Evolutionary conservation across 2,329 filamentous ascomycete genomes (phyloP).

Genomic region (Fusarium hostae): DNA sequence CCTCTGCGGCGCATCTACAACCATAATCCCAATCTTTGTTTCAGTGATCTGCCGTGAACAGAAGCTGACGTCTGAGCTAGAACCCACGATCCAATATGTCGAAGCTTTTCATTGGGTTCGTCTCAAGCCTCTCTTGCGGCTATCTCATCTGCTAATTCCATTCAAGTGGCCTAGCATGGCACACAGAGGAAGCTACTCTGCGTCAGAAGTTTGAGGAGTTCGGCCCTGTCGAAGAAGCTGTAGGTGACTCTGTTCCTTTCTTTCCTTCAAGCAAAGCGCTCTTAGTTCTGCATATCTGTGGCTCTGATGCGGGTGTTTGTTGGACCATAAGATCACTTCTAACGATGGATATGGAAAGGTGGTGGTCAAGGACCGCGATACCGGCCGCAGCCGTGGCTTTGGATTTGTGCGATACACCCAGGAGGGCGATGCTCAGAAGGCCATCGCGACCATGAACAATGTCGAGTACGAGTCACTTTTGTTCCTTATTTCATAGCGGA

Average conservation of each 20-base stretch:
- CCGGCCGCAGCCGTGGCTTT: slow-evolving; percentile 95
- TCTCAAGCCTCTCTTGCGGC: neutral
- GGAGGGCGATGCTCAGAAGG: slow-evolving; percentile 79
- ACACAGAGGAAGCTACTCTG: slow-evolving; percentile 90
- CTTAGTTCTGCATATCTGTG: slow-evolving; percentile 35
- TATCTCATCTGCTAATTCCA: slow-evolving; percentile 37
- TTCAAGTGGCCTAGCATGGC: slow-evolving; percentile 92
- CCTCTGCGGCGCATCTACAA: neutral
- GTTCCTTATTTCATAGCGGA: slow-evolving; percentile 35
- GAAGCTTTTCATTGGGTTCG: slow-evolving; percentile 75
- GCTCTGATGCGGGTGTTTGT: slow-evolving; percentile 31
- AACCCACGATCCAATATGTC: slow-evolving; percentile 70
- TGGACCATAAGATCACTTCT: slow-evolving; percentile 30
- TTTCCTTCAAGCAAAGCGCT: slow-evolving; percentile 33
- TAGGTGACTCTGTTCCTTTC: slow-evolving; percentile 63
- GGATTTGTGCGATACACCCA: slow-evolving; percentile 92
- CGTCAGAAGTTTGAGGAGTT: slow-evolving; percentile 93
- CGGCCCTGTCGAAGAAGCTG: slow-evolving; percentile 92
- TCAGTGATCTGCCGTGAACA: neutral
- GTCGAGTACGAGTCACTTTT: slow-evolving; percentile 74
- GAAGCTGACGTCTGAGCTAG: slow-evolving; percentile 29
- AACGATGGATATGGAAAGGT: slow-evolving; percentile 66
- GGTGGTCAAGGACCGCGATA: slow-evolving; percentile 97
- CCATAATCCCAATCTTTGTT: neutral
- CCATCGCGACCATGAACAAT: slow-evolving; percentile 85